Percentiles rank a stretch among this genome's conserved stretches.
Evolutionary conservation across 306 rosid genomes (phyloP).

Genomic region (Vicia sativa): DNA sequence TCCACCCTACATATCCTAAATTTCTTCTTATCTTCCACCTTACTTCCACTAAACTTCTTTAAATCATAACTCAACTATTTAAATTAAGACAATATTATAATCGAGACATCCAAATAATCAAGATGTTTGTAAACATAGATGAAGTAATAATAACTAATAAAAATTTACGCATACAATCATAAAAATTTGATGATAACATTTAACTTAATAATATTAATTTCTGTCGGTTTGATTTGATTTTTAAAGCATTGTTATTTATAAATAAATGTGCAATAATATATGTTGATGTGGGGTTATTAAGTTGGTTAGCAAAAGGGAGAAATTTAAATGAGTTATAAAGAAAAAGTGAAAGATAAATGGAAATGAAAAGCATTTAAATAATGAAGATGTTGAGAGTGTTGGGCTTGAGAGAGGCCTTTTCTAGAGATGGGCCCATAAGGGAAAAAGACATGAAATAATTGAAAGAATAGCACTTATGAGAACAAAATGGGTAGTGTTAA

Average conservation of each 20-base stretch:
- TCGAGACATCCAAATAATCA: too few species aligned
- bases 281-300: background rate
- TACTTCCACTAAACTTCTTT: background rate
- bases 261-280: conserved; percentile 15
- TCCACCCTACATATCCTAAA: conserved; percentile 43
- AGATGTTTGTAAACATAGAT: too few species aligned
- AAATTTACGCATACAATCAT: too few species aligned
- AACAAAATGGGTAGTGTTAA: conserved; percentile 42
- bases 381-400: conserved; percentile 56
- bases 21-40: background rate
- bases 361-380: conserved; percentile 45
- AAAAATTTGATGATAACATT: too few species aligned
- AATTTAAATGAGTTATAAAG: conserved; percentile 8
- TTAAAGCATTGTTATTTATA: background rate
- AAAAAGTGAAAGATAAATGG: conserved; percentile 17
- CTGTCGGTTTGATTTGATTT: background rate
- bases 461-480: conserved; percentile 52
- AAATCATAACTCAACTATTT: too few species aligned
- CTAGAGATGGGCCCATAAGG: conserved; percentile 46
- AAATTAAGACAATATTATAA: too few species aligned
- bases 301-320: conserved; percentile 19
- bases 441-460: conserved; percentile 78
- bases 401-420: conserved; percentile 51
- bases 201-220: too few species aligned
- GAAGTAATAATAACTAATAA: too few species aligned